Evolutionary conservation across 352 stramenopile species (phyloP).

Genomic region (Phytophthora boehmeriae): DNA sequence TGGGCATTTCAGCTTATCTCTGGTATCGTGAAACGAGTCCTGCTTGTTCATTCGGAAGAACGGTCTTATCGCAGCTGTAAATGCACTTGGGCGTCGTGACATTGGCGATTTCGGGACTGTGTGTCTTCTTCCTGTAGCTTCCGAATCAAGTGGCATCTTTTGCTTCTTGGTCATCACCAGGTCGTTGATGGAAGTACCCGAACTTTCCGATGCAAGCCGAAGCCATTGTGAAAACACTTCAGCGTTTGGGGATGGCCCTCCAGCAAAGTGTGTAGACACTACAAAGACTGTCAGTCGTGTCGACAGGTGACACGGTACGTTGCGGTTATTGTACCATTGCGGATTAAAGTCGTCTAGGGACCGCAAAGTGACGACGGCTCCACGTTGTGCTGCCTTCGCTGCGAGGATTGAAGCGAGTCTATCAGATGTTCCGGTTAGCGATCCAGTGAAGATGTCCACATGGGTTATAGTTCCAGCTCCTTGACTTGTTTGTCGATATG

Average conservation of each 20-base stretch:
- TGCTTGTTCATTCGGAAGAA: not conserved
- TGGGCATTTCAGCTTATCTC: constrained; percentile 5
- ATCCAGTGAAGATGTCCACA: constrained; percentile 89
- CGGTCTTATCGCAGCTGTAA: not conserved
- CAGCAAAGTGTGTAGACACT: constrained; percentile 92
- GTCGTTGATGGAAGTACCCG: not conserved
- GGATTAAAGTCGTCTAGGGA: constrained; percentile 52
- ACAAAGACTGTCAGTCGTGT: constrained; percentile 76
- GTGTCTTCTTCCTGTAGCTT: not conserved
- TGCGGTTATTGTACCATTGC: constrained; percentile 24
- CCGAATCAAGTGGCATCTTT: not conserved
- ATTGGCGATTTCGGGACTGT: not conserved
- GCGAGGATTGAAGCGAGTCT: constrained; percentile 83
- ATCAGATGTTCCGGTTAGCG: constrained; percentile 92
- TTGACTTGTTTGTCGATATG: constrained; percentile 5
- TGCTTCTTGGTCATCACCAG: not conserved
- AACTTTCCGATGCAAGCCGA: constrained; percentile 5
- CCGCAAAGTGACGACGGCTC: constrained; percentile 8
- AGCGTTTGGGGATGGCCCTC: constrained; percentile 73
- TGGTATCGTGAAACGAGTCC: not conserved
- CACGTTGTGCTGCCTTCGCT: constrained; percentile 51
- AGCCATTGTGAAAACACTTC: constrained; percentile 27
- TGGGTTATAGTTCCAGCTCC: constrained; percentile 13
- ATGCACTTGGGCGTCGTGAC: not conserved
- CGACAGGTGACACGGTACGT: constrained; percentile 24